phyloP scores from a whole-genome alignment of 1,139 yeast species.

The Nakaseomyces kungkrabaensis region DNA sequence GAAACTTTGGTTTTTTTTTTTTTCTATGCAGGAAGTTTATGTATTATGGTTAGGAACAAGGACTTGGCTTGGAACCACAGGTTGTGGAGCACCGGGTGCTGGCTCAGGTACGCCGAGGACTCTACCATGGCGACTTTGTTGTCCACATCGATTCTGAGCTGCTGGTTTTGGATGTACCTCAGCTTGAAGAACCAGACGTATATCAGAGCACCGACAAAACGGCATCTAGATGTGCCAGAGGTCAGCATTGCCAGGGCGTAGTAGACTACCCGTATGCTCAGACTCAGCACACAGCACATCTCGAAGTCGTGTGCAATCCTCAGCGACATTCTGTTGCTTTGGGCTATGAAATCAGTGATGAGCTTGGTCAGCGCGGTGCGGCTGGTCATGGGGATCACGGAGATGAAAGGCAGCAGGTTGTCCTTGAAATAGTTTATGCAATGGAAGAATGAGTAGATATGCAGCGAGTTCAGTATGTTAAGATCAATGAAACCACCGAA shows the following conservation, averaged over 20 bases:
- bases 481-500: constrained; percentile 20
- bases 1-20: neutral
- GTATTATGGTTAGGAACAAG: constrained; percentile 11
- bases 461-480: constrained; percentile 43
- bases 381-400: constrained; percentile 15
- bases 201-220: constrained; percentile 11
- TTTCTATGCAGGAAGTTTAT: constrained; percentile 8
- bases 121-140: constrained; percentile 11
- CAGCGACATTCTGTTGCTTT: constrained; percentile 19
- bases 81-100: constrained; percentile 9
- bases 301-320: constrained; percentile 24
- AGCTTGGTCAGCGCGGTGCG: constrained; percentile 14
- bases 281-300: constrained; percentile 19
- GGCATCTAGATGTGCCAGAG: constrained; percentile 7
- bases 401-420: constrained; percentile 28
- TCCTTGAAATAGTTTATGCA: constrained; percentile 39
- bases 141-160: constrained; percentile 12
- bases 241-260: constrained; percentile 7
- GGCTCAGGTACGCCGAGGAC: neutral
- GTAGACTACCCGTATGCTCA: constrained; percentile 16
- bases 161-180: constrained; percentile 18
- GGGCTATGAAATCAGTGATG: constrained; percentile 17
- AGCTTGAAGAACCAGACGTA: constrained; percentile 25
- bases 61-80: constrained; percentile 16
- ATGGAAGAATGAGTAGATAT: constrained; percentile 51